These are phyloP conservation scores for Evansstolkia leycettana DNA, from an alignment of 495 filamentous ascomycete species.

Conservation along the genomic window DNA sequence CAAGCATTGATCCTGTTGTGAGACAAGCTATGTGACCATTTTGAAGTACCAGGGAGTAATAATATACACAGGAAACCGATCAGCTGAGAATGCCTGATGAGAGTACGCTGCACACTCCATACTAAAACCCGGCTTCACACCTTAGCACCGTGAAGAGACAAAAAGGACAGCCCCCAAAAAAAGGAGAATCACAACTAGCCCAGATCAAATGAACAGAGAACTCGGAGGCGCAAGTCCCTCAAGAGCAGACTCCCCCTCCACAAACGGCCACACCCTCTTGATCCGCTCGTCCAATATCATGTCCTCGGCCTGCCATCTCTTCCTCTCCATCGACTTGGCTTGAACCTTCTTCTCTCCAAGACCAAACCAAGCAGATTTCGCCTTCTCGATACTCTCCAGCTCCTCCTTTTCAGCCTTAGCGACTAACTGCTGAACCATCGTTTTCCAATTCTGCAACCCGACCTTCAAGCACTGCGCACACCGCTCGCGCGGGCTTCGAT, in stretches of 20 bases:
- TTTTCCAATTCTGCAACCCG: conserved; percentile 62
- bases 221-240: conserved; percentile 20
- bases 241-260: conserved; percentile 20
- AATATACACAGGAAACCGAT: no score
- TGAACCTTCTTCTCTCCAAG: conserved; percentile 20
- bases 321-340: conserved; percentile 16
- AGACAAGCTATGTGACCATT: no score
- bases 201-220: conserved; percentile 21
- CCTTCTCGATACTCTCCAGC: conserved; percentile 20
- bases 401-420: conserved; percentile 35
- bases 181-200: no score
- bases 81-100: no score
- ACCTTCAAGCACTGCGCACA: conserved; percentile 64
- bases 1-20: no score
- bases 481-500: conserved; percentile 27
- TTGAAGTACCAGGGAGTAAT: no score
- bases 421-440: conserved; percentile 52
- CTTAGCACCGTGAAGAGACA: no score
- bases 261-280: conserved; percentile 15
- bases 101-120: no score
- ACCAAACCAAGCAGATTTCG: conserved; percentile 37
- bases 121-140: no score
- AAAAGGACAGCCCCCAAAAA: no score
- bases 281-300: conserved; percentile 30
- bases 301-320: conserved; percentile 28